phyloP scores from a whole-genome alignment of 352 stramenopile species.

The Globisporangium abappressorium region DNA sequence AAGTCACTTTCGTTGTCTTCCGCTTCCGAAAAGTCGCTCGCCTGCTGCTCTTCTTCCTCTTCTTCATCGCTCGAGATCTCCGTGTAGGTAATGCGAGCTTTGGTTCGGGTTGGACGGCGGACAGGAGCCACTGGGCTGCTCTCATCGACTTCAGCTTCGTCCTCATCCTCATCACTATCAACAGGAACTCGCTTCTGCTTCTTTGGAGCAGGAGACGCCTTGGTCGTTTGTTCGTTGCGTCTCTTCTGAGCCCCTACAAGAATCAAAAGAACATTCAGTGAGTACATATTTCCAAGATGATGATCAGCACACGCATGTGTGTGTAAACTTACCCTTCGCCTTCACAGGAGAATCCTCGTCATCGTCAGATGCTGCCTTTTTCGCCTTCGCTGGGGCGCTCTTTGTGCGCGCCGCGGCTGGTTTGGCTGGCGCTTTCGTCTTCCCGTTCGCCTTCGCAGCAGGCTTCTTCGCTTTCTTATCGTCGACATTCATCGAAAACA shows the following conservation, averaged over 20 bases:
- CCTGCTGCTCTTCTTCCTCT: slow-evolving; percentile 36
- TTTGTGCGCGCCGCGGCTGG: slow-evolving; percentile 26
- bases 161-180: slow-evolving; percentile 18
- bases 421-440: slow-evolving; percentile 15
- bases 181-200: slow-evolving; percentile 28
- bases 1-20: slow-evolving; percentile 67
- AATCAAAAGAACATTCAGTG: not conserved
- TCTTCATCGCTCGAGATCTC: slow-evolving; percentile 53
- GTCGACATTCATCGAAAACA: slow-evolving; percentile 51
- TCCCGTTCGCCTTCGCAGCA: slow-evolving; percentile 36
- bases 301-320: not conserved
- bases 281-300: not conserved
- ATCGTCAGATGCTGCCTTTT: slow-evolving; percentile 14
- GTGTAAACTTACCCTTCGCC: slow-evolving; percentile 17
- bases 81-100: slow-evolving; percentile 50
- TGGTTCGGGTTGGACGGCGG: slow-evolving; percentile 34
- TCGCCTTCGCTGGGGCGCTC: slow-evolving; percentile 30
- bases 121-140: slow-evolving; percentile 18
- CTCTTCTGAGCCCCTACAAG: slow-evolving; percentile 10
- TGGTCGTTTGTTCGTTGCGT: slow-evolving; percentile 7
- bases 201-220: slow-evolving; percentile 27
- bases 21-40: slow-evolving; percentile 45
- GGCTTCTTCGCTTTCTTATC: slow-evolving; percentile 34
- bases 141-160: slow-evolving; percentile 16
- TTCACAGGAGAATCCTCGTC: slow-evolving; percentile 29